Evolutionary conservation across 2,329 filamentous ascomycete species (phyloP), one percentile per base, ranked within the genome.

Genomic region (Macrophomina tecta): DNA sequence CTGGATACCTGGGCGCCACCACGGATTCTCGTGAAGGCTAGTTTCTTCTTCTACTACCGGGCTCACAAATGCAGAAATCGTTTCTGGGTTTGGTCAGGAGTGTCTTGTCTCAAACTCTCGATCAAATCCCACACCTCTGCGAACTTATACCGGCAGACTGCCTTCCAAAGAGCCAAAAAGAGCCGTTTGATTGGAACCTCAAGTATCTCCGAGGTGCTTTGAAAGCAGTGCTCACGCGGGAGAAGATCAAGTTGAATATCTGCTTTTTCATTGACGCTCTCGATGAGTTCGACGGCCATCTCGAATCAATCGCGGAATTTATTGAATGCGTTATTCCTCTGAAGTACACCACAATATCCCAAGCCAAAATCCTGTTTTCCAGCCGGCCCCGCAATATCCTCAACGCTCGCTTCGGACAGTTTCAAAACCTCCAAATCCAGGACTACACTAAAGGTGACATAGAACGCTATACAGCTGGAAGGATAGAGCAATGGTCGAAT

Each of bases 11-110:
- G 82, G 82, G 74, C 79, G 0, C 69, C 46, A 0, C 2, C 23
- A 23, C 1, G 23, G 23, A 70, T 71, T 1, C 66, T 80, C 4
- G 65, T 79, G 0, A 72, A 77, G 48, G 76, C 75, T 1, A 72
- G 69, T 6, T 80, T 80, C 68, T 84, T 80, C 69, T 81, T 83
- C 68, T 83, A 81, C 75, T 77, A 76, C 52, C 73, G 76, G 82
- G 82, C 0, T 77, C 73, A 2, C 60, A 67, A 1, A 73, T 80
- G 32, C 81, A 84, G 48, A 81, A 78, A 63, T 81, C 80, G 0
- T 75, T 78, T 18, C 72, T 77, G 38, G 82, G 82, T 0, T 73
- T 84, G 0, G 68, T 82, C 1, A 75, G 71, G 68, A 76, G 72
- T 9, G 70, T 75, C 0, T 66, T 83, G 2, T 79, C 77, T 65